Conservation (phyloP, 192 early-diverging fungal genomes). For the Coemansia sp. region DNA sequence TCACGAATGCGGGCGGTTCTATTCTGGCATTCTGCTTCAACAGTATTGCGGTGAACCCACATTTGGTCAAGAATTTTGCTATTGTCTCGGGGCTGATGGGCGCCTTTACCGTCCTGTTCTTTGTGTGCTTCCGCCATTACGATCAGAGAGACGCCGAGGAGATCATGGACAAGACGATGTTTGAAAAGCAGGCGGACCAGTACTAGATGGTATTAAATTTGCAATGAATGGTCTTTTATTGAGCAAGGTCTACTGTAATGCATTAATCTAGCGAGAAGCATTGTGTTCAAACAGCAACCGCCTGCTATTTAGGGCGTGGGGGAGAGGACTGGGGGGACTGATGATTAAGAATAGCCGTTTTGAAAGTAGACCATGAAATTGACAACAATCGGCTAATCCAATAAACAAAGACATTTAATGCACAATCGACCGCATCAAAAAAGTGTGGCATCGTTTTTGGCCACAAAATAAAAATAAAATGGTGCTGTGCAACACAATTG, state of each 20-base stretch:
- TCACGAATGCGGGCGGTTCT: conserved; percentile 61
- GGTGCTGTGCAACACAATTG: conserved; percentile 1
- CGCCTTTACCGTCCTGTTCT: conserved; percentile 54
- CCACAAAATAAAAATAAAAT: conserved; percentile 2
- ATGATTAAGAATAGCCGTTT: neutral
- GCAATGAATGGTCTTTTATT: neutral
- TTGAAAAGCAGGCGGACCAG: conserved; percentile 14
- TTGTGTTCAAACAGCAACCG: neutral
- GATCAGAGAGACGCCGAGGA: conserved; percentile 47
- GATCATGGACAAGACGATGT: conserved; percentile 20
- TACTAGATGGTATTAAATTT: neutral
- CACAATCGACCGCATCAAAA: neutral
- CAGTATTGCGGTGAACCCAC: conserved; percentile 57
- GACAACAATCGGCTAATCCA: neutral
- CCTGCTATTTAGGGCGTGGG: neutral
- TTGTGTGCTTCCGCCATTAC: conserved; percentile 58
- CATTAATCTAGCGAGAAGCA: neutral
- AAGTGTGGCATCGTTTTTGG: neutral
- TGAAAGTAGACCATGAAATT: neutral
- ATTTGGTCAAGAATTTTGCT: conserved; percentile 67
- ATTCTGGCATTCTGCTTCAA: conserved; percentile 63
- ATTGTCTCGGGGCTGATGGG: conserved; percentile 57
- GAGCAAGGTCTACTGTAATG: neutral
- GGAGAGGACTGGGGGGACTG: neutral
- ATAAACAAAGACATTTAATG: neutral